Base-by-base conservation (phyloP, 768 basidiomycete species). In the Psilocybe cubensis region DNA sequence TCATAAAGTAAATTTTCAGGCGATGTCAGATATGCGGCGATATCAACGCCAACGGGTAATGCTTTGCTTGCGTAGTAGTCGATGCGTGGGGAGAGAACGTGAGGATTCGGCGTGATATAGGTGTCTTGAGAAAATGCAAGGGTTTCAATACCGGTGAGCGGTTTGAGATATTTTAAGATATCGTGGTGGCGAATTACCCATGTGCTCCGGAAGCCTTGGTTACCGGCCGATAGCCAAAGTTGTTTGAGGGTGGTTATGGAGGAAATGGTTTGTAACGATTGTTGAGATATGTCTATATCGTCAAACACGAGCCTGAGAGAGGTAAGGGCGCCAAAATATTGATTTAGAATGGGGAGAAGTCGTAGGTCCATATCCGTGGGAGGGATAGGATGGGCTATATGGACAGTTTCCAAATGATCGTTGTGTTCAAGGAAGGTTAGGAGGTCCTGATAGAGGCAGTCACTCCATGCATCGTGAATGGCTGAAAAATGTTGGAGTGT, bases 111-210 rank as follows among this genome's bases (percentile, higher is more conserved):
- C 4, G 62, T 61, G 9, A 21, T 25, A 49, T 74, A 72, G 3
- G 72, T 69, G 52, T 74, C 72, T 14, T 68, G 59, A 12, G 71
- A 69, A 49, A 72, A 71, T 11, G 65, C 67, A 12, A 74, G 51
- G 1, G 50, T 63, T 53, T 65, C 56, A 12, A 74, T 67, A 7
- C 49, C 31, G 3, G 23, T 31, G n/a, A 74, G 69, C 5, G 68
- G 62, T 21, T 51, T 52, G 43, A 74, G 64, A 1, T 45, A 27
- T 4, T 60, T 57, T 14, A 63, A 41, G 18, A 69, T 40, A 23
- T 50, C 25, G 3, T 62, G 54, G 49, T 71, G 71, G 27, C 69
- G 55, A 41, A 72, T 51, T 42, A 56, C 52, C 72, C 72, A 74
- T 18, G 62, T 65, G 54, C 62, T 66, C 31, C 66, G 63, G 54